Conservation (phyloP, 257 asterid genomes). For the Nicotiana knightiana region DNA sequence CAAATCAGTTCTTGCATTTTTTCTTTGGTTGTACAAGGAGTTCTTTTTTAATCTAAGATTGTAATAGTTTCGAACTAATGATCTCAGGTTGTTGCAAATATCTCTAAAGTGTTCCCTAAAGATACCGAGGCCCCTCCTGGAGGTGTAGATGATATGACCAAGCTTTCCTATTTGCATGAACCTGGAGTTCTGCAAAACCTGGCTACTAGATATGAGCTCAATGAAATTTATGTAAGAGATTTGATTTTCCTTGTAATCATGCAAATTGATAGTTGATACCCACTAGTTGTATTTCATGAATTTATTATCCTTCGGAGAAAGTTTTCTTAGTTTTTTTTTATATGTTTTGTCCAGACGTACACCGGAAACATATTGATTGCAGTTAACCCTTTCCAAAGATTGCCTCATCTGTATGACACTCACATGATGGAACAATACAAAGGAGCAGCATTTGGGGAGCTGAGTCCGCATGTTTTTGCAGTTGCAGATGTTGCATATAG, state of each 20-base stretch:
- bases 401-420: conserved; percentile 96
- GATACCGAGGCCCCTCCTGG: conserved; percentile 98
- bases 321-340: conserved; percentile 1
- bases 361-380: conserved; percentile 98
- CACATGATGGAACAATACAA: conserved; percentile 99
- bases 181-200: conserved; percentile 98
- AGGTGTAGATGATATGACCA: conserved; percentile 99
- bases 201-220: conserved; percentile 91
- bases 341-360: conserved; percentile 64
- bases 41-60: background rate
- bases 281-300: background rate
- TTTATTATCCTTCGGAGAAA: background rate
- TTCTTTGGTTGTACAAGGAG: background rate
- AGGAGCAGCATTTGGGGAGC: conserved; percentile 98
- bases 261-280: background rate
- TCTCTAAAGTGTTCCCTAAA: conserved; percentile 81
- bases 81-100: conserved; percentile 67
- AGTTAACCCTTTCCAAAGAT: conserved; percentile 93
- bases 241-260: conserved; percentile 9
- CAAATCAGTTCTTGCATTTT: background rate
- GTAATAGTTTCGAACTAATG: conserved; percentile 3
- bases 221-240: conserved; percentile 87
- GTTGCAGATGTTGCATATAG: conserved; percentile 95
- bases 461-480: conserved; percentile 99
- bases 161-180: conserved; percentile 97